Base-by-base conservation (phyloP, 352 stramenopile species). In the Phytophthora niederhauseri region DNA sequence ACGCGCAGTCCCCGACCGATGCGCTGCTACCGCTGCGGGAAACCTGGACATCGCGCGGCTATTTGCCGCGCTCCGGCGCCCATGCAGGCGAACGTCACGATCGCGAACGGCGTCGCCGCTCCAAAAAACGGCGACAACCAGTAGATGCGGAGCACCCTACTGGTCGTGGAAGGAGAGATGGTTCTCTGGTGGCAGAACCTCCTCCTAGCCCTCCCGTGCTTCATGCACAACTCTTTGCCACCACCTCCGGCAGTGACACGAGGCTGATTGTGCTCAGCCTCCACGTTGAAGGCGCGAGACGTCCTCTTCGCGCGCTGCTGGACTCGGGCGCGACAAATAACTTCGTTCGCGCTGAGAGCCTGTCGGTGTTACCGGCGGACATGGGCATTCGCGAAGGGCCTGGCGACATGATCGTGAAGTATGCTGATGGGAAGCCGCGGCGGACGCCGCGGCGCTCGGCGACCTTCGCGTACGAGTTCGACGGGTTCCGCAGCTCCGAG, bases 291-390 rank as follows among this genome's bases (percentile, higher is more conserved):
- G 73, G 58, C 48, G 59, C 54, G 19, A 26, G 45, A 17, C 31
- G 19, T 2, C 20, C 50, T 3, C 45, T 73, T 17, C 51, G 43
- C 51, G 61, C 57, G 0, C 52, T 78, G 45, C 24, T 75, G 19
- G 68, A 80, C 38, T 64, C 52, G 1, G 57, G 61, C 19, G 41
- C 70, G 56, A 76, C 58, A 61, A 70, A 70, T 30, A 75, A 80
- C 24, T 76, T 76, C 48, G 68, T 70, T 57, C 63, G 58, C 17
- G 26, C 49, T 51, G 50, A 61, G 0, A 66, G 53, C 61, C 38
- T 66, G 15, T 53, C 53, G 31, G 48, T 57, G 20, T 64, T 73
- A 41, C 54, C 53, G 36, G n/a, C 43, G 19, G 64, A 70, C 46
- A 63, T 63, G 53, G 12, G 26, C 28, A 17, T 67, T 2, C 41